These are phyloP conservation scores for Cutaneotrichosporon sp. DNA, from an alignment of 1,284 basidiomycete genomes.

Conservation along the genomic window DNA sequence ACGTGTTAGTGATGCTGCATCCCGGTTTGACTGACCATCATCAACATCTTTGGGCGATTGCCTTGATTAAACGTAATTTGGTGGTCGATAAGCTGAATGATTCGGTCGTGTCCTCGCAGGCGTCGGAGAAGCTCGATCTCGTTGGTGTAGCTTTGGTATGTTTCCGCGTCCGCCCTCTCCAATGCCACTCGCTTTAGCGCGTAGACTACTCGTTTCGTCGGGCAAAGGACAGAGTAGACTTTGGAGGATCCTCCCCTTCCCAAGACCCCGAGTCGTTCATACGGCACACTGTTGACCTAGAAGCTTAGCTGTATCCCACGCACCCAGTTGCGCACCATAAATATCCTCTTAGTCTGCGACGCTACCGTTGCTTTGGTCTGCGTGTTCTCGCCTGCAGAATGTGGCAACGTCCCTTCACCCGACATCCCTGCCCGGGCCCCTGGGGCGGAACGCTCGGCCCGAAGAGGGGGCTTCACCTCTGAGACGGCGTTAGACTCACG, in stretches of 20 bases:
- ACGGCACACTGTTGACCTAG: slow-evolving; percentile 71
- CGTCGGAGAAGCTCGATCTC: slow-evolving; percentile 84
- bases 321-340: neutral
- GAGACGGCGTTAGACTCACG: no score
- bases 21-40: slow-evolving; percentile 54
- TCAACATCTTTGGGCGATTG: slow-evolving; percentile 62
- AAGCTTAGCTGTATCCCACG: neutral
- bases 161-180: slow-evolving; percentile 76
- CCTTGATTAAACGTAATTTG: slow-evolving; percentile 60
- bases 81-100: slow-evolving; percentile 81
- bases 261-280: slow-evolving; percentile 76
- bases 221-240: slow-evolving; percentile 79
- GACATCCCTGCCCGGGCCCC: no score
- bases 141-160: slow-evolving; percentile 86
- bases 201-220: slow-evolving; percentile 63
- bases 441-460: no score
- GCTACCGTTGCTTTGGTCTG: neutral
- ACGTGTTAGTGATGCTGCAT: slow-evolving; percentile 6
- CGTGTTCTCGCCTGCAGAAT: no score
- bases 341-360: neutral
- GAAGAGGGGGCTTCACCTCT: no score
- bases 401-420: no score
- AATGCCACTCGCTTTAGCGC: slow-evolving; percentile 84
- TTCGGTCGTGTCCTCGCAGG: slow-evolving; percentile 77
- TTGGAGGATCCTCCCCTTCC: slow-evolving; percentile 91